Evolutionary conservation across 805 yeast genomes (phyloP), one percentile per base, ranked within the genome.

Genomic region (Nakazawaea wyomingensis): DNA sequence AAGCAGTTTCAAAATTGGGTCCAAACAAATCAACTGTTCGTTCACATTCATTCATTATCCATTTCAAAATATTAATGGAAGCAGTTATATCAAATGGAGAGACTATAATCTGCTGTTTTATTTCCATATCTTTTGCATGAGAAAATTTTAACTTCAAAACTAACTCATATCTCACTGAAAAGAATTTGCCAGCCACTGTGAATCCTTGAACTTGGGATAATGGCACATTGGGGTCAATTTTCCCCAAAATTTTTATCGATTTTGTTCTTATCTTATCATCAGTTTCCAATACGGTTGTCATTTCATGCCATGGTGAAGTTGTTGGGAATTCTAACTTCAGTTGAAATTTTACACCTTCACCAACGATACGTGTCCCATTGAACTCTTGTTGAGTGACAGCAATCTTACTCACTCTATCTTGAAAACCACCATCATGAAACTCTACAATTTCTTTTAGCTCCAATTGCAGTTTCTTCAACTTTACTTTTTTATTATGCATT

Each of bases 381-480:
- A 48, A 37, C 11, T 50, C 51, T 9, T 18, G 17, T 18, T 37
- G 35, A 3, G 36, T 39, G 10, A 28, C 6, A 7, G 36, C 41
- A 8, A 44, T 11, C 14, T 21, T 33, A n/a, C 31, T 43, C 16
- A 29, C 31, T 28, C 38, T 37, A 17, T 37, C 41, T 17, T 28
- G 46, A 22, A 43, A 61, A 4, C 77, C 76, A 7, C 72, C 71
- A 50, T 75, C 79, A 43, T 69, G 71, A 40, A 76, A 66, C 51
- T 75, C 83, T 33, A 80, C 54, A 3, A 72, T 61, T 51, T 81
- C 85, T 45, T 69, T 68, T 4, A 81, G 49, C 46, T 76, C 80
- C 34, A 75, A 59, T 0, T 67, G 57, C 4, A 78, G 60, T 37
- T 61, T 61, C 49, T 72, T 75, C 27, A 81, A 50, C 43, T 63